Base-by-base conservation (phyloP, 108 stramenopile species). In the Conticribra weissflogii region DNA sequence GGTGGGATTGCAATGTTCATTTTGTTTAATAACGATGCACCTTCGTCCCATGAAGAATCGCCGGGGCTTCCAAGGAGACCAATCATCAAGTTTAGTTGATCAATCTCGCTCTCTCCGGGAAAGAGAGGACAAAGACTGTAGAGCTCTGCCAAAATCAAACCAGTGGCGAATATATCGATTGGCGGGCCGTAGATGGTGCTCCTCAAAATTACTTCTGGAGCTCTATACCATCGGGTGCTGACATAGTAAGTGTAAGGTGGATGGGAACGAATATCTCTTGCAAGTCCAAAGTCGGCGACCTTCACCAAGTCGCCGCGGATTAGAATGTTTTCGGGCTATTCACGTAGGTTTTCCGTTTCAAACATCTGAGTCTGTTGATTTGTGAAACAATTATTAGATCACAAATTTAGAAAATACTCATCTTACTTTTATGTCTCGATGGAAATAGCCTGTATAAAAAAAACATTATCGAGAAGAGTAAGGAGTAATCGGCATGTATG, bases 141-240 rank as follows among this genome's bases (percentile, higher is more conserved):
- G 34, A 98, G 68, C 74, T 99, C 98, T 0, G 91, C 93, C 41
- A 97, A 81, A 45, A 99, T 88, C 72, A 94, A 89, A 8, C 97
- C 98, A 52, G 86, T 72, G 14, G 96, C 98, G 67, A 94, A 99
- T 33, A 91, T 66, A 81, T 99, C 98, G 63, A 98, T 89, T 31
- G 97, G 93, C 2, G 79, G 74, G 45, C 93, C 94, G 76, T 99
- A 99, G 19, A 54, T 33, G 2, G 81, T 70, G 25, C 81, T 73
- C 0, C 84, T 78, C 41, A 97, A 68, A 28, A 99, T 82, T 0
- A 99, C 81, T 67, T 99, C 98, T 0, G 98, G 98, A 41, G 96
- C 96, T 19, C 98, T 87, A 82, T 99, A 99, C 98, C 98, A 99
- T 22, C 97, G 73, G 0, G 98, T 98, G 14, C 89, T 87, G 12